A percentile compares a stretch with the other conserved stretches of the same genome.
phyloP scores from a whole-genome alignment of 2,329 filamentous ascomycete genomes.

The Aquanectria penicillioides region DNA sequence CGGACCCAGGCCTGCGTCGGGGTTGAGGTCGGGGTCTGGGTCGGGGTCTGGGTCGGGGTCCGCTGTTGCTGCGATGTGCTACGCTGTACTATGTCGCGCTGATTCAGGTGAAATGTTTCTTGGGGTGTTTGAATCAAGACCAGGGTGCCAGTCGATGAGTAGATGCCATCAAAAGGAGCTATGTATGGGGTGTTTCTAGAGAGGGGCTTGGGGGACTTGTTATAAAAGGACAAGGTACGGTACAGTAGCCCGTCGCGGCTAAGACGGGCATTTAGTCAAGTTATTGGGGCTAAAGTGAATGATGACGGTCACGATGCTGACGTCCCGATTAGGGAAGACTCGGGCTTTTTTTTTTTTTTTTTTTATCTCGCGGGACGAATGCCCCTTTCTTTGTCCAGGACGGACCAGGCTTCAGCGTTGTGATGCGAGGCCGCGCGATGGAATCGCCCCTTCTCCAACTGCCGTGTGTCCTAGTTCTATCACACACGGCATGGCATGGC shows the following conservation, averaged over 20 bases:
- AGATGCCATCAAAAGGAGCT: not conserved
- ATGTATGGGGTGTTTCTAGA: slow-evolving; percentile 1
- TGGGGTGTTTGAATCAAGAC: not conserved
- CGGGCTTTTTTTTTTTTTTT: not conserved
- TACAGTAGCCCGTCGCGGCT: not conserved
- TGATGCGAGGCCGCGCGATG: no score
- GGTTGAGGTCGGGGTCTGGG: no score
- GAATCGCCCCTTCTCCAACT: no score
- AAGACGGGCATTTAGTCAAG: not conserved
- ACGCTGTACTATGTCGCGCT: not conserved
- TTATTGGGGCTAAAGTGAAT: slow-evolving; percentile 7
- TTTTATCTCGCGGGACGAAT: not conserved
- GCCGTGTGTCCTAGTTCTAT: not conserved
- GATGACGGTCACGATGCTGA: slow-evolving; percentile 13
- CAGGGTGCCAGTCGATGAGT: slow-evolving; percentile 8
- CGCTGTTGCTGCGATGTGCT: no score
- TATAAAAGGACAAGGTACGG: slow-evolving; percentile 5
- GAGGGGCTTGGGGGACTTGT: not conserved
- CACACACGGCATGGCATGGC: not conserved
- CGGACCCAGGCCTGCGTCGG: not conserved
- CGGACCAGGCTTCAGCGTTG: no score
- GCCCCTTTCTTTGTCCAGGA: not conserved
- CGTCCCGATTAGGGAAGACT: slow-evolving; percentile 11
- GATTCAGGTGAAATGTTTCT: not conserved
- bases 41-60: no score